A percentile compares a stretch with the other conserved stretches of the same genome.
Evolutionary conservation across 1,284 basidiomycete species (phyloP).

Genomic region (Tremellales sp.): DNA sequence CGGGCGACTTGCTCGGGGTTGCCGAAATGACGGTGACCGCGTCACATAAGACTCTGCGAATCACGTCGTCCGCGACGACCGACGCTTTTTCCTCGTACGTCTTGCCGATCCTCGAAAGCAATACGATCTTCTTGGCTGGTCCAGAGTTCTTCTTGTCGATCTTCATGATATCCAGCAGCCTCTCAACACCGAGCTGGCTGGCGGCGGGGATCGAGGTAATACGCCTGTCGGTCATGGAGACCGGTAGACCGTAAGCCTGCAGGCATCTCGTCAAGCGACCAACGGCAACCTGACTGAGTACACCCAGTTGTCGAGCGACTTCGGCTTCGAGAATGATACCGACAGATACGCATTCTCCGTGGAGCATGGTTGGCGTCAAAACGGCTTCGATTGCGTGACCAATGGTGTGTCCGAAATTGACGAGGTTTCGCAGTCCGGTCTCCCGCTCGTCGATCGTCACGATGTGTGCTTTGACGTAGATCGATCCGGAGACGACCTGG

Average conservation of each 20-base stretch:
- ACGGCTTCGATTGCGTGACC: conserved; percentile 95
- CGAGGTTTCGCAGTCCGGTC: conserved; percentile 89
- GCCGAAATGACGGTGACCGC: conserved; percentile 70
- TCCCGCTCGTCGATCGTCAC: conserved; percentile 93
- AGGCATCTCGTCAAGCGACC: conserved; percentile 78
- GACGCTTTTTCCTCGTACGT: conserved; percentile 91
- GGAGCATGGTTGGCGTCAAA: conserved; percentile 81
- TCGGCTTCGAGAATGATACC: conserved; percentile 95
- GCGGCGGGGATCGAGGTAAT: conserved; percentile 68
- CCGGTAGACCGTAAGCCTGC: conserved; percentile 80
- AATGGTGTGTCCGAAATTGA: conserved; percentile 96
- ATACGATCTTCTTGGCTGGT: conserved; percentile 84
- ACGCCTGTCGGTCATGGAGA: conserved; percentile 69
- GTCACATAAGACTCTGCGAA: conserved; percentile 73
- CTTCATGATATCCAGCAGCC: conserved; percentile 81
- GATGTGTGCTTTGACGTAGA: conserved; percentile 89
- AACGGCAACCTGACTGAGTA: conserved; percentile 80
- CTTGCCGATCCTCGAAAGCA: conserved; percentile 83
- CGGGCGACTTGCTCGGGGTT: conserved; percentile 60
- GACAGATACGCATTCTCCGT: conserved; percentile 87
- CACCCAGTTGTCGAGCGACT: conserved; percentile 77
- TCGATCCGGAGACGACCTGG: conserved; percentile 77
- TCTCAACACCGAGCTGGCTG: conserved; percentile 69
- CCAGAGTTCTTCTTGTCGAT: conserved; percentile 98
- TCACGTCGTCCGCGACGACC: conserved; percentile 72